Conservation (phyloP, 2,329 filamentous ascomycete genomes). For the Talaromyces marneffei region DNA sequence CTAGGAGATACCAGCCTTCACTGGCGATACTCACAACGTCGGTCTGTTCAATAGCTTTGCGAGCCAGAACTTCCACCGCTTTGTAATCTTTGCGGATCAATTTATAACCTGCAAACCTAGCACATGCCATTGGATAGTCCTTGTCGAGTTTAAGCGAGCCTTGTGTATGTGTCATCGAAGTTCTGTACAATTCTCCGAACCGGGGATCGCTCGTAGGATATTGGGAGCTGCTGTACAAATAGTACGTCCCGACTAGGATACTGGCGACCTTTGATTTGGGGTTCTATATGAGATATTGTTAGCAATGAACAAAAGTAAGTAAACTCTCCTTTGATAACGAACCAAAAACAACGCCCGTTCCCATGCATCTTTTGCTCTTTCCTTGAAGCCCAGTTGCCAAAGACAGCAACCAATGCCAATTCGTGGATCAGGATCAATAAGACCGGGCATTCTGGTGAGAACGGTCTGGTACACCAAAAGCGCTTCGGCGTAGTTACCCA, state of each 20-base stretch:
- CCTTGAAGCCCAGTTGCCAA: conserved; percentile 93
- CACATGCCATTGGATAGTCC: conserved; percentile 80
- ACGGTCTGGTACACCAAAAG: conserved; percentile 81
- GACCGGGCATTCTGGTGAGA: conserved; percentile 74
- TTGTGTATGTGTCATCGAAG: conserved; percentile 91
- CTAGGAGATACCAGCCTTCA: conserved; percentile 94
- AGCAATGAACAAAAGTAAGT: background rate
- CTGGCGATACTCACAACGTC: conserved; percentile 95
- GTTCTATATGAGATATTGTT: conserved; percentile 38
- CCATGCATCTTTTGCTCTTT: conserved; percentile 87
- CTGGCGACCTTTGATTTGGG: conserved; percentile 84
- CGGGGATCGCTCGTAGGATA: conserved; percentile 76
- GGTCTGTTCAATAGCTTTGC: conserved; percentile 90
- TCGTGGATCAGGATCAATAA: conserved; percentile 88
- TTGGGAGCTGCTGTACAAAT: conserved; percentile 78
- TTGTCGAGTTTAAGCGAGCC: conserved; percentile 92
- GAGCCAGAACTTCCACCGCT: conserved; percentile 78
- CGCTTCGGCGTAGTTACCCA: conserved; percentile 79
- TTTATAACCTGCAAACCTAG: conserved; percentile 87
- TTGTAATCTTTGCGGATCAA: conserved; percentile 71
- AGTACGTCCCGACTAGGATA: conserved; percentile 82
- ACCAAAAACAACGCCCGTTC: conserved; percentile 74
- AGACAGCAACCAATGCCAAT: conserved; percentile 96
- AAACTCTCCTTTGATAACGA: conserved; percentile 27
- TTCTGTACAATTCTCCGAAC: conserved; percentile 81